Evolutionary conservation across 2,329 filamentous ascomycete species (phyloP), one percentile per base, ranked within the genome.

Genomic region (Aspergillus brunneoviolaceus): DNA sequence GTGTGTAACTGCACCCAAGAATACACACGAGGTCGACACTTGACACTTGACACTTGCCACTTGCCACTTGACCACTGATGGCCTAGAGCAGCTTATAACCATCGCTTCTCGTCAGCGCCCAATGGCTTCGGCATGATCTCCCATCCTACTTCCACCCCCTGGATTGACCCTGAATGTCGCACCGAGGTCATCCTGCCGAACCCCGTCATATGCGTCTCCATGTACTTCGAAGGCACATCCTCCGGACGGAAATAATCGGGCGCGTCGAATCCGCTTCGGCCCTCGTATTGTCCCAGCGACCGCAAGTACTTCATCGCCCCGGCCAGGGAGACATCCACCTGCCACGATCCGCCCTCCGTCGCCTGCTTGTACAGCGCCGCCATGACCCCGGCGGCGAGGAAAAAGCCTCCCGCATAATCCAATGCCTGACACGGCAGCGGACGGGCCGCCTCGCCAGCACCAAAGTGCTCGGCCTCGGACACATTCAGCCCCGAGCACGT

Each of bases 401-500:
- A 74, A 57, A 84, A 86, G 0, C 85, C 85, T 0, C 77, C 77
- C 0, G 78, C 82, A 61, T 87, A 83, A 66, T 87, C 85, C 0
- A 87, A 75, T 0, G 81, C 84, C 69, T 87, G 84, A 57, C 80
- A 84, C 0, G 84, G 84, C 33, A 79, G 72, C 0, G 78, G 71
- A 1, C 77, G 76, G 0, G 80, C 79, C 0, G 72, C 57, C 51
- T 80, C 78, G 0, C 75, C 76, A 0, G 67, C 60, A 2, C 74
- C 78, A 23, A 69, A 78, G 50, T 80, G 76, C 58, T 80, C 75
- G 0, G 83, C 84, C 65, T 87, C 84, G 0, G 81, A 81, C 1
- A 83, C 74, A 49, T 86, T 86, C 69, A 86, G 79, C 0, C 84
- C 84, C 0, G 81, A 80, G 57, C 80, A 83, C 7, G 83, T 83